Conservation (phyloP, 257 asterid genomes). For the Capsicum rhomboideum region DNA sequence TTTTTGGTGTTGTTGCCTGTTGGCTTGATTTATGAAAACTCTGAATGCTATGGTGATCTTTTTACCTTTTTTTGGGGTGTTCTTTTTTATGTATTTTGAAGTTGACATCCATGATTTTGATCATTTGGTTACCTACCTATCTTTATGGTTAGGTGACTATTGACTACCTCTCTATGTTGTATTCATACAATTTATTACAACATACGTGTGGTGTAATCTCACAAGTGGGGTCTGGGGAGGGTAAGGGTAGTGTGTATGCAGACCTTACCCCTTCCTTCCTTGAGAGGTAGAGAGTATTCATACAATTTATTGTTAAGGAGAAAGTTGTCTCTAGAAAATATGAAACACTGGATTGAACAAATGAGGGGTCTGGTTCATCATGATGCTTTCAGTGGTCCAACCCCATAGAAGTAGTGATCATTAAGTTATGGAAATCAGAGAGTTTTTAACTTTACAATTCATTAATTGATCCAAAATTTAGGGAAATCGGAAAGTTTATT, state of each 20-base stretch:
- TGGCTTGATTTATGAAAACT: background rate
- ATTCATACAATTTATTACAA: background rate
- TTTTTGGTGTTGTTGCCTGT: background rate
- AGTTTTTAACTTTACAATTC: background rate
- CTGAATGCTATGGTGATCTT: background rate
- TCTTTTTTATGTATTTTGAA: background rate
- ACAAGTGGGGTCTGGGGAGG: too few species aligned
- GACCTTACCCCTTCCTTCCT: too few species aligned
- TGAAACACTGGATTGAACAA: background rate
- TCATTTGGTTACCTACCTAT: background rate
- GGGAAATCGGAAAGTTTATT: background rate
- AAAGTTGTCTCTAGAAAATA: background rate
- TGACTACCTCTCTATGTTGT: background rate
- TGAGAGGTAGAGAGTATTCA: too few species aligned
- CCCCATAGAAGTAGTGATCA: background rate
- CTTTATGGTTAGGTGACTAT: background rate
- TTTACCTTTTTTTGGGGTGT: background rate
- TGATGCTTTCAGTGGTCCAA: background rate
- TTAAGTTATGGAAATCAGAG: background rate
- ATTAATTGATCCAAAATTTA: background rate
- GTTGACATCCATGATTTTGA: background rate
- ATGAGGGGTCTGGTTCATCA: background rate
- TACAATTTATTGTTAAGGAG: background rate
- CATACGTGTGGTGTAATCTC: too few species aligned
- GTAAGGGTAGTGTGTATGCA: too few species aligned